A percentile compares a stretch with the other conserved stretches of the same genome.
phyloP scores from a whole-genome alignment of 345 rosid species.

The Clarkia xantiana region DNA sequence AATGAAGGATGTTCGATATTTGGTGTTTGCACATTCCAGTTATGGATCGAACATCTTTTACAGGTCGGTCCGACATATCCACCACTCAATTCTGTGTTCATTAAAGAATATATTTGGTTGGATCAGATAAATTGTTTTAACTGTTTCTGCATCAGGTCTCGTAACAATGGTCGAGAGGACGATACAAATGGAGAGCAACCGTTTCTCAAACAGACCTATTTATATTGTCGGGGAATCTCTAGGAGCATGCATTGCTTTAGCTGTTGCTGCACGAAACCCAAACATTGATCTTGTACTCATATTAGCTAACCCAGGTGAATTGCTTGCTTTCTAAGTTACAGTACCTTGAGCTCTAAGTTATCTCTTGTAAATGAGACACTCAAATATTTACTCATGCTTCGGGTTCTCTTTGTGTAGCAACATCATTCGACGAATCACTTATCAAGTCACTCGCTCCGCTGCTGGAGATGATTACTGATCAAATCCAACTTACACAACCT shows the following conservation, averaged over 20 bases:
- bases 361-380: too few relatives aligned
- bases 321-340: too few relatives aligned
- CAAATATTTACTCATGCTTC: too few relatives aligned
- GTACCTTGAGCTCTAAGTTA: too few relatives aligned
- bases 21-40: conserved; percentile 78
- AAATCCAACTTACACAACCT: conserved; percentile 17
- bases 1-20: conserved; percentile 48
- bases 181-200: conserved; percentile 23
- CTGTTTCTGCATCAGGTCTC: conserved; percentile 8
- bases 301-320: conserved; percentile 60
- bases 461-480: conserved; percentile 36
- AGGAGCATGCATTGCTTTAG: conserved; percentile 67
- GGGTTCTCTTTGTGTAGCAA: conserved; percentile 32
- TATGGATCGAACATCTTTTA: conserved; percentile 51
- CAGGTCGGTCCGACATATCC: conserved; percentile 19
- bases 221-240: conserved; percentile 76
- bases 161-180: conserved; percentile 42
- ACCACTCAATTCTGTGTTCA: background rate
- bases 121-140: too few relatives aligned
- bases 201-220: conserved; percentile 43
- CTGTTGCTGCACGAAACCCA: conserved; percentile 59
- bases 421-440: conserved; percentile 48
- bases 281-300: conserved; percentile 46
- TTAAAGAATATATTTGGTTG: too few relatives aligned
- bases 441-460: conserved; percentile 41